These are phyloP conservation scores for Colletotrichum sp. DNA, from an alignment of 2,329 filamentous ascomycete genomes.

Conservation along the genomic window DNA sequence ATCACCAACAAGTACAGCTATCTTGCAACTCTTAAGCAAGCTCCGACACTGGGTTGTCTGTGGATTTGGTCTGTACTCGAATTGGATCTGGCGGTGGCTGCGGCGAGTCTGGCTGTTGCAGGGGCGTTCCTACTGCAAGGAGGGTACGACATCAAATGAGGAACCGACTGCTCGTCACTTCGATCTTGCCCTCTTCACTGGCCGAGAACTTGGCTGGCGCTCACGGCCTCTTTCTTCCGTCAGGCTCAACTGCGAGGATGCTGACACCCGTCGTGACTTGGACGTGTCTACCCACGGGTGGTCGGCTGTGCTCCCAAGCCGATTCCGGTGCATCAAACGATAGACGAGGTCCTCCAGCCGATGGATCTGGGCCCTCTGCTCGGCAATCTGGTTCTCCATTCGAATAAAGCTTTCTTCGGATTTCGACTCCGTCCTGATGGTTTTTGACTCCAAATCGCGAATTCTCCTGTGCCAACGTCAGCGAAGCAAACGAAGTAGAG, in stretches of 20 bases:
- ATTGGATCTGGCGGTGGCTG: constrained; percentile 72
- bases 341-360: constrained; percentile 30
- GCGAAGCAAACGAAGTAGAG: background rate
- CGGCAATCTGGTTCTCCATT: constrained; percentile 28
- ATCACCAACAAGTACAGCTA: constrained; percentile 83
- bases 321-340: constrained; percentile 27
- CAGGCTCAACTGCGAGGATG: constrained; percentile 1
- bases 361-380: constrained; percentile 31
- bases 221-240: constrained; percentile 3
- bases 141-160: constrained; percentile 52
- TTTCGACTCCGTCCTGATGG: constrained; percentile 32
- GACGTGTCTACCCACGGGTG: background rate
- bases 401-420: constrained; percentile 30
- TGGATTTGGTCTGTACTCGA: constrained; percentile 96
- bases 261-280: constrained; percentile 8
- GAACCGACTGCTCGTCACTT: background rate
- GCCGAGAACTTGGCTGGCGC: background rate
- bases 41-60: constrained; percentile 85
- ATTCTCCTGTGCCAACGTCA: constrained; percentile 30
- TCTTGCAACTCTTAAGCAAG: constrained; percentile 87
- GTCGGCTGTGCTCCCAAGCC: constrained; percentile 12
- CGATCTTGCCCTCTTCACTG: constrained; percentile 8
- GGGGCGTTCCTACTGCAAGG: constrained; percentile 51
- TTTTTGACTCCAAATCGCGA: constrained; percentile 38
- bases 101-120: constrained; percentile 55